These are phyloP conservation scores for Cylindrotheca fusiformis DNA, from an alignment of 108 stramenopile species.

Conservation along the genomic window DNA sequence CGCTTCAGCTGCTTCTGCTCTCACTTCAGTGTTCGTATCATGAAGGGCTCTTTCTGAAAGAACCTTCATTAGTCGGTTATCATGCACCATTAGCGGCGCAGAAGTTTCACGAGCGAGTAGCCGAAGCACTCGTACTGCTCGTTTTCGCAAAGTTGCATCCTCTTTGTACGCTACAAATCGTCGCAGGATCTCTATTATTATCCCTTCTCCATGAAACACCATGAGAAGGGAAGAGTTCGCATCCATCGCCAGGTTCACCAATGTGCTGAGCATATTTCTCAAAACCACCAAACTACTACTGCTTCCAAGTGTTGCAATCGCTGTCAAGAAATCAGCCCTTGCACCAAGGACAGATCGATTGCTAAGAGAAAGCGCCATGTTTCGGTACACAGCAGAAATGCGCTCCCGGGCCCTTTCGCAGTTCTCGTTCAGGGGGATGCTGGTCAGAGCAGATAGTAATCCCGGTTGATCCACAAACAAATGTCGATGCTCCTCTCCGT, in stretches of 20 bases:
- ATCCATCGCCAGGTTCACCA: constrained; percentile 42
- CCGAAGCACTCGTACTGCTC: constrained; percentile 30
- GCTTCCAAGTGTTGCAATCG: constrained; percentile 20
- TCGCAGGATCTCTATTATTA: constrained; percentile 28
- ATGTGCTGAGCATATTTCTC: constrained; percentile 36
- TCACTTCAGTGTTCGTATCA: constrained; percentile 34
- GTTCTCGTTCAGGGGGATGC: constrained; percentile 3
- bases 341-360: constrained; percentile 25
- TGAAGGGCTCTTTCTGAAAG: constrained; percentile 32
- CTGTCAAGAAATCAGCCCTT: constrained; percentile 26
- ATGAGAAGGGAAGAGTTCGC: constrained; percentile 28
- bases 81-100: constrained; percentile 18
- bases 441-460: constrained; percentile 17
- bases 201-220: constrained; percentile 48
- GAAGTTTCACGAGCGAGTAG: constrained; percentile 29
- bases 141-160: constrained; percentile 37
- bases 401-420: constrained; percentile 24
- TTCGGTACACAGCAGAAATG: constrained; percentile 47
- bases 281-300: constrained; percentile 8
- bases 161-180: constrained; percentile 13
- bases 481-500: constrained; percentile 34
- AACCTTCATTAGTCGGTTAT: constrained; percentile 24
- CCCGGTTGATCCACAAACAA: constrained; percentile 24
- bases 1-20: constrained; percentile 47
- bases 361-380: constrained; percentile 31